These are phyloP conservation scores for Fraxinus sp. DNA, from an alignment of 305 asterid genomes.

Conservation along the genomic window DNA sequence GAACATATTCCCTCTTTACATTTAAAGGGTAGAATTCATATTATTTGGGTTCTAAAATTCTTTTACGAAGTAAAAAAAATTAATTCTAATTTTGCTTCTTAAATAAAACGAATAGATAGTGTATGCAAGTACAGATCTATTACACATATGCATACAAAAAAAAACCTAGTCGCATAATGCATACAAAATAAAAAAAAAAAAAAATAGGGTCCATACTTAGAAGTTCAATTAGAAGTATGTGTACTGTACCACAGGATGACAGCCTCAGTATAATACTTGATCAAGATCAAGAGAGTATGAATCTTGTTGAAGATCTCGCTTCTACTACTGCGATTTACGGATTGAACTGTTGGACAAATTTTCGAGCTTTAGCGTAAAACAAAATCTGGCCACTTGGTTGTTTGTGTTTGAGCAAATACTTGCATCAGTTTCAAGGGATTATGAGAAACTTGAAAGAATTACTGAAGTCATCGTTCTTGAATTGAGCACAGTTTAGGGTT, in stretches of 20 bases:
- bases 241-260: slow-evolving; percentile 57
- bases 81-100: neutral
- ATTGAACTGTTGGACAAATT: slow-evolving; percentile 47
- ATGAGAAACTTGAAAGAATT: neutral
- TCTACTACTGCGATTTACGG: slow-evolving; percentile 65
- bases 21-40: neutral
- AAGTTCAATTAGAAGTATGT: slow-evolving; percentile 11
- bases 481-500: neutral
- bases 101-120: neutral
- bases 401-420: neutral
- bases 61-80: neutral
- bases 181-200: neutral
- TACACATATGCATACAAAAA: neutral
- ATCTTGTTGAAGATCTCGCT: slow-evolving; percentile 69
- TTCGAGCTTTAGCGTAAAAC: neutral
- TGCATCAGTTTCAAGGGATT: neutral
- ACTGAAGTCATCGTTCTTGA: neutral
- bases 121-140: neutral
- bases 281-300: slow-evolving; percentile 58
- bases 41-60: neutral
- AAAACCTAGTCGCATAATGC: neutral
- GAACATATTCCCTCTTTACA: neutral
- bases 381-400: neutral
- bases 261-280: slow-evolving; percentile 60
- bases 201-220: neutral